Base-by-base conservation (phyloP, 116 monocot genomes). In the Cymodocea nodosa region DNA sequence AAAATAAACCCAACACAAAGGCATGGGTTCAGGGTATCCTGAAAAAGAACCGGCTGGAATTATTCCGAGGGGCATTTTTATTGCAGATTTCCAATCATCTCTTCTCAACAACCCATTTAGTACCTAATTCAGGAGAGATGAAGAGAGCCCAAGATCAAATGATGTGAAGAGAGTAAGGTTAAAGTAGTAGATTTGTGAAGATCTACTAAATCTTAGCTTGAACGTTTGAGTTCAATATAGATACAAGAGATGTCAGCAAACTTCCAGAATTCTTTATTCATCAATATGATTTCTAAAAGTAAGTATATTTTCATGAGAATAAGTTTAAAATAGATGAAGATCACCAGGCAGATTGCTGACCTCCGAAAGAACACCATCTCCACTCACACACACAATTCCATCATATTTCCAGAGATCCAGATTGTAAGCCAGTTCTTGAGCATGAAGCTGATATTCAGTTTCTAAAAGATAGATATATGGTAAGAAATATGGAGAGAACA, bases 91-190 rank as follows among this genome's bases (percentile, higher is more conserved):
- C 87, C 90, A 95, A 66, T 95, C 95, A 50, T 76, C 85, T 75
- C 90, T 89, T 76, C 74, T 76, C 58, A 95, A 77, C 66, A 95
- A 76, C 2, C 90, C 87, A 87, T 90, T 95, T 22, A 95, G 73
- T 51, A 95, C 85, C 90, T 95, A 74, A 68, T 49, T 30, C 50
- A 30, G 30, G 14, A 50, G 23, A 16, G 19, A 44, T 39, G 48
- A 48, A 63, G 23, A 63, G 59, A 59, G 59, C 8, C 3, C 12
- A 49, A 44, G 13, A 20, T 65, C 44, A 67, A 67, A 67, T 6
- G 6, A 5, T 54, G 5, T 6, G 54, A 65, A 36, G 23, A 64
- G 9, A 2, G 19, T 44, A 20, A 25, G 20, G 49, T 12, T 54
- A 5, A 56, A 22, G 22, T 68, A 20, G 20, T 36, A 54, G 3